Evolutionary conservation across 306 rosid species (phyloP).

Genomic region (Casuarina cunninghamiana): DNA sequence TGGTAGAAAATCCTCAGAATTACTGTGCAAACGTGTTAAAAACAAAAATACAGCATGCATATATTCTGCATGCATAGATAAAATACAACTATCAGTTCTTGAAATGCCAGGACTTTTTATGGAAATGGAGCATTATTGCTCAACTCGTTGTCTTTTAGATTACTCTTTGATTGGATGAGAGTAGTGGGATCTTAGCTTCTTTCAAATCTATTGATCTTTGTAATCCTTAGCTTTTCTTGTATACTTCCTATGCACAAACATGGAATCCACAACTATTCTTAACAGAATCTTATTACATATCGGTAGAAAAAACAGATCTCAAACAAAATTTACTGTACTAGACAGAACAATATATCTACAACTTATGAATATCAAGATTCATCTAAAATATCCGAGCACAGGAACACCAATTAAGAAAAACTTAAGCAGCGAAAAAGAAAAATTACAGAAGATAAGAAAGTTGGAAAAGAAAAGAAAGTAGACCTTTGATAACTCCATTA

Average conservation of each 20-base stretch:
- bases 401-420: not conserved
- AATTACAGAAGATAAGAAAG: not conserved
- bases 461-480: slow-evolving; percentile 24
- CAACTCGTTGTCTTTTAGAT: not conserved
- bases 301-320: not conserved
- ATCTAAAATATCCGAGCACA: not conserved
- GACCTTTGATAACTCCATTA: slow-evolving; percentile 82
- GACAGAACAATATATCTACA: not conserved
- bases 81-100: not conserved
- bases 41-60: not conserved
- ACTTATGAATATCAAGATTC: not conserved
- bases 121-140: not conserved
- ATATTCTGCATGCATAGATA: not conserved
- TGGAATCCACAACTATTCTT: not conserved
- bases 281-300: not conserved
- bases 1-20: not conserved
- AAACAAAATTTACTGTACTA: not conserved
- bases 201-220: too few species aligned
- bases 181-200: not conserved
- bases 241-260: too few species aligned
- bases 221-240: too few species aligned
- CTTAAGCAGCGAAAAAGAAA: slow-evolving; percentile 4
- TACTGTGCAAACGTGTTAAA: not conserved
- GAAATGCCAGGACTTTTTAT: not conserved
- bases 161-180: not conserved